Base-by-base conservation (phyloP, 148 eudicot species). In the Amaranthus cruentus region DNA sequence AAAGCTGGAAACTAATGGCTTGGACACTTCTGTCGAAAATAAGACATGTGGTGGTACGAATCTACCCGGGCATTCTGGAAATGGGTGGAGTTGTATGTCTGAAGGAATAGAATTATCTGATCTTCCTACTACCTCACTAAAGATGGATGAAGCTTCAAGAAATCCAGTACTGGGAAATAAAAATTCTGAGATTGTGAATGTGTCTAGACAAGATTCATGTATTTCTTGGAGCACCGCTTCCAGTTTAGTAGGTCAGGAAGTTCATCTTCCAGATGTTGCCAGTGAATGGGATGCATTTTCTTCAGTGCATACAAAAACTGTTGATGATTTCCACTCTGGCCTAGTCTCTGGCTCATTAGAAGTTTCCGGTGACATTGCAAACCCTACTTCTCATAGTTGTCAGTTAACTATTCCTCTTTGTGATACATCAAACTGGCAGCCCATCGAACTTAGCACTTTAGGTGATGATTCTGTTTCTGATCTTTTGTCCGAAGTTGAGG, bases 401-500 rank as follows among this genome's bases (percentile, higher is more conserved):
- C 86, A 84, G 72, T 61, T 84, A 65, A 74, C 79, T 84, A 78
- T 84, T 81, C 84, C 81, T 15, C 73, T 68, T 49, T 77, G 75
- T 68, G 82, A 81, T 77, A 61, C 83, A 42, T 75, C 86, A 66
- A 76, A 82, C 49, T 93, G 97, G 98, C 88, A 84, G 48, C 91
- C 93, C 9, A 88, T 95, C 28, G 98, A 91, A 74, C 90, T 95
- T 62, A 84, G 86, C 76, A 83, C 90, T 50, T 76, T 95, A 76
- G 98, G 89, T 46, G 98, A 91, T 78, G 96, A 95, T 66, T 95
- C 93, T 5, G 97, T 95, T 62, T 95, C 98, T 7, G 98, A 95
- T 86, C 74, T 95, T 49, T 73, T 95, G 68, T 92, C 98, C 18
- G 97, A 95, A 83, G 98, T 91, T 12, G 98, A 95, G 82, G 98